Conservation (phyloP, 2,329 filamentous ascomycete genomes). For the Trichoderma pleuroti region DNA sequence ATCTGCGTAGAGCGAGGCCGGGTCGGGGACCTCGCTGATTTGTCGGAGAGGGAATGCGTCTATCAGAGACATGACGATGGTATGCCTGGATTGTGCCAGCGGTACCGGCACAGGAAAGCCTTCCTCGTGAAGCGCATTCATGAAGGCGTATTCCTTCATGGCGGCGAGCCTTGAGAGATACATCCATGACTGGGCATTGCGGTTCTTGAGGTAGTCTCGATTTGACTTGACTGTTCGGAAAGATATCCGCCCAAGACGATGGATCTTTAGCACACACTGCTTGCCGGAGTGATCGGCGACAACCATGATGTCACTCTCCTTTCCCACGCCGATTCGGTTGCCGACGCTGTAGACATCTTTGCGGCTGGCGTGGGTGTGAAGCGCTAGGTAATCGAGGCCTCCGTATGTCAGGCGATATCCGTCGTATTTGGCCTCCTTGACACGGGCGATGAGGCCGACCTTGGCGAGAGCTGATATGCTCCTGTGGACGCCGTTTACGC, state of each 20-base stretch:
- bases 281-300: conserved; percentile 75
- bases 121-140: conserved; percentile 78
- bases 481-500: conserved; percentile 73
- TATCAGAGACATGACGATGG: conserved; percentile 91
- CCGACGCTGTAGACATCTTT: conserved; percentile 87
- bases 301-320: conserved; percentile 95
- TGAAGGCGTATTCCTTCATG: conserved; percentile 91
- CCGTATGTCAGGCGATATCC: conserved; percentile 96
- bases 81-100: conserved; percentile 85
- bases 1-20: conserved; percentile 83
- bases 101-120: conserved; percentile 89
- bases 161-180: conserved; percentile 92
- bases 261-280: conserved; percentile 89
- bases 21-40: conserved; percentile 78
- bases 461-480: conserved; percentile 91
- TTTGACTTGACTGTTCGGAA: conserved; percentile 96
- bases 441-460: conserved; percentile 80
- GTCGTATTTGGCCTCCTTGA: conserved; percentile 96
- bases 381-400: conserved; percentile 93
- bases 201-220: conserved; percentile 87
- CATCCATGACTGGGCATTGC: conserved; percentile 86
- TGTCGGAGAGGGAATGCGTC: conserved; percentile 90
- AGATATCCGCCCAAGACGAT: conserved; percentile 89
- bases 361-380: conserved; percentile 80
- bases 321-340: conserved; percentile 91